Conservation (phyloP, 768 basidiomycete genomes). For the Pleurotus citrinopileatus region DNA sequence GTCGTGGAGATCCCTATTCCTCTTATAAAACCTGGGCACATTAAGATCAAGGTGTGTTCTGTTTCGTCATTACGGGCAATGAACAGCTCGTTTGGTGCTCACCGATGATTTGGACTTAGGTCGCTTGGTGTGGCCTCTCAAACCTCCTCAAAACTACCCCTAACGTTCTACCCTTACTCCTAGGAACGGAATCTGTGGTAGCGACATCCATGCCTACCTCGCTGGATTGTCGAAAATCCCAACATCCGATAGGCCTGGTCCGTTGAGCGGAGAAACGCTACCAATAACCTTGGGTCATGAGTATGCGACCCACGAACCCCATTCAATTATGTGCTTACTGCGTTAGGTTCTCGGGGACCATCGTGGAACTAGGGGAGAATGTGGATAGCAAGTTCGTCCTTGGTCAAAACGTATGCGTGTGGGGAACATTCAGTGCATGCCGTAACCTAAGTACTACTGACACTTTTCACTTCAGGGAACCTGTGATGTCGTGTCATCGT, state of each 20-base stretch:
- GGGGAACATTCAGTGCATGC: slow-evolving; percentile 11
- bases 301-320: not conserved
- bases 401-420: slow-evolving; percentile 34
- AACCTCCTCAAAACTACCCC: not conserved
- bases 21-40: slow-evolving; percentile 28
- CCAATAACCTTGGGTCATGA: slow-evolving; percentile 9
- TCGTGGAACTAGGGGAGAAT: slow-evolving; percentile 29
- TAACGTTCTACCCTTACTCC: not conserved
- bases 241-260: not conserved
- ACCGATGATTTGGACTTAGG: slow-evolving; percentile 11
- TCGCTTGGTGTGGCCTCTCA: slow-evolving; percentile 25
- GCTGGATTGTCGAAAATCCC: slow-evolving; percentile 4
- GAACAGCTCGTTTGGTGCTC: slow-evolving; percentile 5
- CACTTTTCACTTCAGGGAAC: slow-evolving; percentile 30
- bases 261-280: slow-evolving; percentile 6
- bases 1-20: slow-evolving; percentile 42
- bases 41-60: slow-evolving; percentile 40
- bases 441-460: not conserved
- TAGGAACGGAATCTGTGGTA: slow-evolving; percentile 3
- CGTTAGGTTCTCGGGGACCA: slow-evolving; percentile 31
- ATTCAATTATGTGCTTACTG: not conserved
- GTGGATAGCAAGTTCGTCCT: slow-evolving; percentile 29
- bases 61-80: not conserved
- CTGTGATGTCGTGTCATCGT: slow-evolving; percentile 37
- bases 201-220: slow-evolving; percentile 7